Conservation (phyloP, 2,329 filamentous ascomycete species). For the Myriosclerotinia curreyana region DNA sequence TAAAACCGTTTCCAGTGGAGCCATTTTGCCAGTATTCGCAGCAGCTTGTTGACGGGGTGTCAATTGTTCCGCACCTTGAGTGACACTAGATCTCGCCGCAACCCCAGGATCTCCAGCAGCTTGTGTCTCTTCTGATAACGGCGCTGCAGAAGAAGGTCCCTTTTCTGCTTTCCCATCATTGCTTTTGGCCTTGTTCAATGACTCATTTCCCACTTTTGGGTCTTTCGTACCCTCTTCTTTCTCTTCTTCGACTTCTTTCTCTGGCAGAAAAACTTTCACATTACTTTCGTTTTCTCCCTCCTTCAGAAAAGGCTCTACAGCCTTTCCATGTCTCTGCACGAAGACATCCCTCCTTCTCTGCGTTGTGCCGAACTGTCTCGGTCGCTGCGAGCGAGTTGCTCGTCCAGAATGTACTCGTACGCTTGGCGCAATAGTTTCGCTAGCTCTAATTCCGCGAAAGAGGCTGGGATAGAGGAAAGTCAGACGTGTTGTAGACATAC, state of each 20-base stretch:
- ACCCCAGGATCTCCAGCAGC: constrained; percentile 30
- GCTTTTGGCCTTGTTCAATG: constrained; percentile 13
- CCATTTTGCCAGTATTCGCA: constrained; percentile 38
- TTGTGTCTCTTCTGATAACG: constrained; percentile 35
- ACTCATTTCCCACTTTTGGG: constrained; percentile 16
- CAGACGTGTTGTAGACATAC: constrained; percentile 61
- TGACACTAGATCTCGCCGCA: constrained; percentile 2
- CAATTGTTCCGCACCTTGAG: constrained; percentile 18
- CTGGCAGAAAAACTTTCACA: constrained; percentile 25
- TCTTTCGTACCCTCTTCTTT: constrained; percentile 19
- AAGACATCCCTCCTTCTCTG: constrained; percentile 45
- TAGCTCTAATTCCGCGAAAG: constrained; percentile 52
- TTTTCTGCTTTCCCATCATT: constrained; percentile 10
- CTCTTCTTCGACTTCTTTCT: constrained; percentile 23
- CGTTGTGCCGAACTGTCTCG: constrained; percentile 42
- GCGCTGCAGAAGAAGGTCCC: constrained; percentile 27
- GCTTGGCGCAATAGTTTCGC: constrained; percentile 45
- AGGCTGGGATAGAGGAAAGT: constrained; percentile 68
- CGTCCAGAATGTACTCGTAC: constrained; percentile 34
- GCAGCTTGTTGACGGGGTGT: constrained; percentile 36
- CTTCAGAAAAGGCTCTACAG: constrained; percentile 51
- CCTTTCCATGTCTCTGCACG: constrained; percentile 57
- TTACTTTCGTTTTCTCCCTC: constrained; percentile 36
- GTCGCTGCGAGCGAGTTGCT: constrained; percentile 30
- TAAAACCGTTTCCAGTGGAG: constrained; percentile 52